Conservation (phyloP, 345 rosid genomes). For the Ailanthus altissimus region DNA sequence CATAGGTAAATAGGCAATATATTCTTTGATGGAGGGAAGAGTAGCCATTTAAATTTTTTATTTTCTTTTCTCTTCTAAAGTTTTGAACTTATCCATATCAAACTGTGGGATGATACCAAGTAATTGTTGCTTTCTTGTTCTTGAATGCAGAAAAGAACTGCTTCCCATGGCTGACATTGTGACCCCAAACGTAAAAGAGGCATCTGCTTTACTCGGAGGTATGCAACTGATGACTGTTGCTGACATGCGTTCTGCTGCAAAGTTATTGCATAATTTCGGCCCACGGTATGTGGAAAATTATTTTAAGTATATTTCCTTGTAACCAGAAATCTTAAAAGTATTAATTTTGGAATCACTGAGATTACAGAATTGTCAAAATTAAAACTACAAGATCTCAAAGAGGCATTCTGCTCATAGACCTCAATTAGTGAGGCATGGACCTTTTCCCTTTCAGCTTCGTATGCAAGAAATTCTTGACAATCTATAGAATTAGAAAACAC, state of each 20-base stretch:
- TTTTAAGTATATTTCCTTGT: neutral
- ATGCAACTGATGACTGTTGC: constrained; percentile 54
- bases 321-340: neutral
- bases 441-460: neutral
- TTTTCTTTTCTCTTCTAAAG: neutral
- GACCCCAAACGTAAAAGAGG: constrained; percentile 93
- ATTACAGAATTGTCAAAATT: neutral
- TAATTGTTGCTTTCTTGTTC: constrained; percentile 21
- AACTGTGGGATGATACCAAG: neutral
- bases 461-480: neutral
- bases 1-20: neutral
- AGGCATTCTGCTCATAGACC: neutral
- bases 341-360: neutral
- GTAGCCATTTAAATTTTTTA: neutral
- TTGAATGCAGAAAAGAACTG: constrained; percentile 66
- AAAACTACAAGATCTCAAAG: neutral
- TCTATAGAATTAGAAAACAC: too few relatives aligned
- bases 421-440: neutral
- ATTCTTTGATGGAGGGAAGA: neutral
- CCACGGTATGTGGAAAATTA: constrained; percentile 58
- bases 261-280: constrained; percentile 71
- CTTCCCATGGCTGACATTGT: constrained; percentile 80
- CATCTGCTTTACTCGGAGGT: constrained; percentile 82
- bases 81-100: neutral
- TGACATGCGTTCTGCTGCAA: constrained; percentile 80